Evolutionary conservation across 176 grass and related monocot species (phyloP), one percentile per base, ranked within the genome.

Genomic region (Rhynchospora pubera): DNA sequence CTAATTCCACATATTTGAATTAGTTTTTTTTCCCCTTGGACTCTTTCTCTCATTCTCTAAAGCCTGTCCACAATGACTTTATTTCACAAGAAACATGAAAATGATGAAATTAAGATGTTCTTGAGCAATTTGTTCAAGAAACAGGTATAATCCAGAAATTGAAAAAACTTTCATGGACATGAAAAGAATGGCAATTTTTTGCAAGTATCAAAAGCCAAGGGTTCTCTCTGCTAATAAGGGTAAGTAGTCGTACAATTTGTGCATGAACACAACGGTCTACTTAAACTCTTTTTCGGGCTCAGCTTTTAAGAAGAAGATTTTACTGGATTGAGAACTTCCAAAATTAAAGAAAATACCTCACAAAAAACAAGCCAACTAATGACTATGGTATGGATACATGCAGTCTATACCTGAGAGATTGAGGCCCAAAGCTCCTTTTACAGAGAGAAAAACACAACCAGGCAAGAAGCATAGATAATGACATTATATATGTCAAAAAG

Each of bases 401-500:
- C 21, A 24, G n/a, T 11, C 55, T 55, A 30, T 91, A 98, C 95
- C 83, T 91, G 12, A 89, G 57, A 82, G 95, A 93, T 84, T 87
- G 84, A 82, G 64, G 79, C 22, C 79, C 89, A 64, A 77, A 97
- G 23, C 52, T 24, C 79, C 80, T 91, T 66, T 66, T 85, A 52
- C 21, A 88, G 62, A 85, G 63, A 72, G 67, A 83, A 77, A 85
- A 94, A 28, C 87, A 70, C 62, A 93, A 84, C 81, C 82, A 90
- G 79, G 90, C 88, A 84, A 94, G 60, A 85, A 98, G 85, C 91
- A 98, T 94, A 70, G 92, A 98, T 67, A 93, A 77, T 62, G 85
- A 89, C 85, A 98, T 91, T 50, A 93, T 82, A 88, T 91, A 91
- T 82, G 95, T 94, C 73, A 98, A 82, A 88, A 98, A 94, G 65